Conservation (phyloP, 768 basidiomycete species). For the Rhodotorula diobovata region DNA sequence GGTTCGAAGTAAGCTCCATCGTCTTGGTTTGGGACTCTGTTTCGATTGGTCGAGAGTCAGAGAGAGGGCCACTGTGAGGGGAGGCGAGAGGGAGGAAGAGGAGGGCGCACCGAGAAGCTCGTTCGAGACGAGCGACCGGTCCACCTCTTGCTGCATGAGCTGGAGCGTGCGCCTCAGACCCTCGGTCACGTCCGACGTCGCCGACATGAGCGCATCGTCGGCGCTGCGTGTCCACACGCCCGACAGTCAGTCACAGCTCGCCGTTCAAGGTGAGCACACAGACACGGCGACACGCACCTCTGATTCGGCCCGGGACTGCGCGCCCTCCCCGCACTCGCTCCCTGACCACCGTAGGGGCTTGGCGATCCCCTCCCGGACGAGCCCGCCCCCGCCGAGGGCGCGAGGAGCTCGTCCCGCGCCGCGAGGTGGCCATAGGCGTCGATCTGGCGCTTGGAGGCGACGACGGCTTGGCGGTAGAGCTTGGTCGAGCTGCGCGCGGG, state of each 20-base stretch:
- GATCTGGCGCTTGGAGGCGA: slow-evolving; percentile 23
- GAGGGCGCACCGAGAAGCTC: slow-evolving; percentile 70
- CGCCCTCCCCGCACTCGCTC: neutral
- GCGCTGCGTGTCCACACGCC: slow-evolving; percentile 46
- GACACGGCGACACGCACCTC: neutral
- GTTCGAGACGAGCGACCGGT: slow-evolving; percentile 74
- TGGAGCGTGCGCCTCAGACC: slow-evolving; percentile 75
- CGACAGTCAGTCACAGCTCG: neutral
- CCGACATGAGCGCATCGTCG: slow-evolving; percentile 80
- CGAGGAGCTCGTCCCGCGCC: slow-evolving; percentile 23
- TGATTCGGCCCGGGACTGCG: too few species aligned
- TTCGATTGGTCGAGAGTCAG: neutral
- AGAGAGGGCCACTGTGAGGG: neutral
- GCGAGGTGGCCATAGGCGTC: slow-evolving; percentile 11
- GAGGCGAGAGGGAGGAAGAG: neutral
- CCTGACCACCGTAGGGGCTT: neutral
- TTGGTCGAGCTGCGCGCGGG: slow-evolving; percentile 20
- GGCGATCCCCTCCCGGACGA: slow-evolving; percentile 1
- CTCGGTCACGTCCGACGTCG: slow-evolving; percentile 83
- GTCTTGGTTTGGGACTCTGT: slow-evolving; percentile 73
- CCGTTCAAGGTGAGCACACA: neutral
- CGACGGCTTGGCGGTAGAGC: slow-evolving; percentile 20
- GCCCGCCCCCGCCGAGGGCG: neutral
- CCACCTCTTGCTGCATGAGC: slow-evolving; percentile 87
- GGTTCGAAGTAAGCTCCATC: slow-evolving; percentile 65